phyloP scores from a whole-genome alignment of 2,329 filamentous ascomycete genomes.

The Stenocarpella maydis region DNA sequence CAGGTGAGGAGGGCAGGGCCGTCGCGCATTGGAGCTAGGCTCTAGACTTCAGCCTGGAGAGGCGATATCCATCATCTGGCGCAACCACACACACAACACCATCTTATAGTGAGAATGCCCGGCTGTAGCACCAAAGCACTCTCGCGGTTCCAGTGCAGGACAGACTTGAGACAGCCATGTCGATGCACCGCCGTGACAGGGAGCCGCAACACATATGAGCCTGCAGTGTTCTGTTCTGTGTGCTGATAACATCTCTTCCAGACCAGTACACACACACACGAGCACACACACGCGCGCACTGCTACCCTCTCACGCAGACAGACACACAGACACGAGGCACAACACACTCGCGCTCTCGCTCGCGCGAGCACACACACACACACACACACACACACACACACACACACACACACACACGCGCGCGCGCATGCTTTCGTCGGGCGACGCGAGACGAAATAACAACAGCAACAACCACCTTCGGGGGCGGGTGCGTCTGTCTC shows the following conservation, averaged over 20 bases:
- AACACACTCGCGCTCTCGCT: too few relatives aligned
- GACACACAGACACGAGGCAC: conserved; percentile 1
- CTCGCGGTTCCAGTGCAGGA: conserved; percentile 25
- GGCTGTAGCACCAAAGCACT: conserved; percentile 15
- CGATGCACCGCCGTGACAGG: conserved; percentile 20
- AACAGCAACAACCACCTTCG: neutral
- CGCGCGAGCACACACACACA: too few relatives aligned
- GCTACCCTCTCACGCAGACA: conserved; percentile 15
- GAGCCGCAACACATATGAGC: conserved; percentile 2
- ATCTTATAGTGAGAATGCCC: conserved; percentile 16
- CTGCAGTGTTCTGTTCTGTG: neutral
- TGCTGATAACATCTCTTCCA: conserved; percentile 11
- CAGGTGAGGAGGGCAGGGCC: neutral
- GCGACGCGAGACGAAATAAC: conserved; percentile 16
- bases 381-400: neutral
- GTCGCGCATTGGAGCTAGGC: neutral
- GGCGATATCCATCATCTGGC: conserved; percentile 11
- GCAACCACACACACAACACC: neutral
- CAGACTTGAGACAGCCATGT: conserved; percentile 26
- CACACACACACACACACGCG: neutral
- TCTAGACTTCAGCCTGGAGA: conserved; percentile 6
- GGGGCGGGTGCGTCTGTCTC: conserved; percentile 11
- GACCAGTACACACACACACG: neutral
- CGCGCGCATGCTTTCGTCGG: neutral
- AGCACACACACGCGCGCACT: neutral